A percentile compares a stretch with the other conserved stretches of the same genome.
These are phyloP conservation scores for Cyberlindnera meyerae DNA, from an alignment of 805 yeast genomes.

Conservation along the genomic window DNA sequence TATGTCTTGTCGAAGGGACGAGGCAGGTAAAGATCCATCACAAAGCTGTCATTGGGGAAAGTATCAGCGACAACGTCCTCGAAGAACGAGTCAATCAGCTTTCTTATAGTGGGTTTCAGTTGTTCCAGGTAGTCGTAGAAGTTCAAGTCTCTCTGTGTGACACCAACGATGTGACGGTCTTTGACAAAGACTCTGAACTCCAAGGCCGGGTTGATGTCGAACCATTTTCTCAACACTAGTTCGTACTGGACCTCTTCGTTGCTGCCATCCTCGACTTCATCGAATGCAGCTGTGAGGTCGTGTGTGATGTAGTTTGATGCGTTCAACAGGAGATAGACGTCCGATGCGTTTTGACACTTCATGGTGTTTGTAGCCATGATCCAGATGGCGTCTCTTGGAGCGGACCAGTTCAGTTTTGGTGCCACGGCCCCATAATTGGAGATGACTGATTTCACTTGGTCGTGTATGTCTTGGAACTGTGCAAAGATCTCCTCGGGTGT, in stretches of 20 bases:
- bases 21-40: slow-evolving; percentile 81
- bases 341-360: slow-evolving; percentile 66
- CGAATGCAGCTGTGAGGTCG: slow-evolving; percentile 73
- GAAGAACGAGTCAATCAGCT: slow-evolving; percentile 51
- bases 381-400: slow-evolving; percentile 95
- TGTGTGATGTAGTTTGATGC: slow-evolving; percentile 86
- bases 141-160: slow-evolving; percentile 83
- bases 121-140: slow-evolving; percentile 65
- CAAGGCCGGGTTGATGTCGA: slow-evolving; percentile 75
- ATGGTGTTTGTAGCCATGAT: slow-evolving; percentile 72
- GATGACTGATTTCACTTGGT: slow-evolving; percentile 42
- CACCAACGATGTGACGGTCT: slow-evolving; percentile 58
- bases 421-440: slow-evolving; percentile 54
- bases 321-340: slow-evolving; percentile 74
- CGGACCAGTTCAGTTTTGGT: slow-evolving; percentile 95
- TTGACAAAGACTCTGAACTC: slow-evolving; percentile 87
- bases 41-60: slow-evolving; percentile 54
- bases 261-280: slow-evolving; percentile 36
- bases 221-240: slow-evolving; percentile 79
- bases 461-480: slow-evolving; percentile 58
- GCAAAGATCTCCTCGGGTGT: slow-evolving; percentile 24
- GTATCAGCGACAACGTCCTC: slow-evolving; percentile 39
- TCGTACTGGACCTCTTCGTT: slow-evolving; percentile 36
- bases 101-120: slow-evolving; percentile 42
- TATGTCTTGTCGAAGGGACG: slow-evolving; percentile 61